Conservation (phyloP, 148 eudicot genomes). For the Salicornia ramosissima region DNA sequence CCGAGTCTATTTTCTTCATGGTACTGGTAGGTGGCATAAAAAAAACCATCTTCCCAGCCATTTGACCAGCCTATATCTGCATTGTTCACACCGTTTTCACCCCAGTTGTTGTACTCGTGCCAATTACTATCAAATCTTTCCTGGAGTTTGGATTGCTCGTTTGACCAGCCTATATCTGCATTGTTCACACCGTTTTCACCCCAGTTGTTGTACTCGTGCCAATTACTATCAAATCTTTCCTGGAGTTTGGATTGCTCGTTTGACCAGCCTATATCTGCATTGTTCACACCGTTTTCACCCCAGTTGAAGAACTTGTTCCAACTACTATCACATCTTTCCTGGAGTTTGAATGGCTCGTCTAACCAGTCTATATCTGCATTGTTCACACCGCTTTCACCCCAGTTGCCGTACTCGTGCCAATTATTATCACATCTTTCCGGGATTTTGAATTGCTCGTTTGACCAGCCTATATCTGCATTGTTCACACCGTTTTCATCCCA, state of each 20-base stretch:
- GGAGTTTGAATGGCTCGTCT: too few species aligned
- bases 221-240: too few species aligned
- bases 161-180: slow-evolving; percentile 1
- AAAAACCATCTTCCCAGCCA: slow-evolving; percentile 13
- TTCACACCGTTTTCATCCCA: slow-evolving; percentile 19
- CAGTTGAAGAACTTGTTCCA: slow-evolving; percentile 14
- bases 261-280: slow-evolving; percentile 9
- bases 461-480: slow-evolving; percentile 7
- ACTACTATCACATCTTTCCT: too few species aligned
- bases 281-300: slow-evolving; percentile 18
- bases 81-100: slow-evolving; percentile 17
- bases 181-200: slow-evolving; percentile 18
- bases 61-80: slow-evolving; percentile 7
- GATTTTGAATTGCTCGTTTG: too few species aligned
- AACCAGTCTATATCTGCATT: slow-evolving; percentile 11
- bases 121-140: too few species aligned
- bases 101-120: slow-evolving; percentile 16
- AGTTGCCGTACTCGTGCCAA: slow-evolving; percentile 14
- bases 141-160: too few species aligned
- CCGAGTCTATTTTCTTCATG: background rate
- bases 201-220: slow-evolving; percentile 15
- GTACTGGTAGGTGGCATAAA: background rate
- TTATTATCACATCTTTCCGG: too few species aligned
- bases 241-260: too few species aligned
- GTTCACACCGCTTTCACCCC: slow-evolving; percentile 16